phyloP scores from a whole-genome alignment of 805 yeast genomes.

The Cyberlindnera mycetangii region DNA sequence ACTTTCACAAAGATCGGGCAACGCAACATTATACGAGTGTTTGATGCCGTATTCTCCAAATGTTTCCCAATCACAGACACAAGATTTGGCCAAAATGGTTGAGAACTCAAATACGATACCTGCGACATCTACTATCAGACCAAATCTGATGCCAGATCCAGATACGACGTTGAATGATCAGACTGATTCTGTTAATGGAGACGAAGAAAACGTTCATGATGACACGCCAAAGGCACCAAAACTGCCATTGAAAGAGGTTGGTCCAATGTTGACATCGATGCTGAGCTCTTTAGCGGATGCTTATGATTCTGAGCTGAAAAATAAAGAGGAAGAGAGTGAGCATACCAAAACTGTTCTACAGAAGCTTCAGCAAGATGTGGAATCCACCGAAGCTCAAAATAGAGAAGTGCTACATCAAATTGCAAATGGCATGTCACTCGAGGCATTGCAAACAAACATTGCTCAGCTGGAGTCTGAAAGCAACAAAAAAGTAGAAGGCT shows the following conservation, averaged over 20 bases:
- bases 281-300: conserved; percentile 45
- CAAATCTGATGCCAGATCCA: not conserved
- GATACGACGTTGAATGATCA: conserved; percentile 8
- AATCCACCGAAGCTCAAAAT: conserved; percentile 32
- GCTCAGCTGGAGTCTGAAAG: conserved; percentile 20
- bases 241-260: conserved; percentile 26
- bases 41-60: conserved; percentile 29
- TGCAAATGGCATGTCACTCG: conserved; percentile 19
- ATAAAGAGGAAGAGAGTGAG: conserved; percentile 50
- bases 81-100: not conserved
- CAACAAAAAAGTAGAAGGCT: conserved; percentile 30
- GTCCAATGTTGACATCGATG: conserved; percentile 33
- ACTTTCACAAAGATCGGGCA: conserved; percentile 60
- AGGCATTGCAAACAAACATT: conserved; percentile 18
- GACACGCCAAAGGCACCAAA: conserved; percentile 17
- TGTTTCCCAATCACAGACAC: not conserved
- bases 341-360: conserved; percentile 44
- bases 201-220: not conserved
- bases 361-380: conserved; percentile 39
- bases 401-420: conserved; percentile 27
- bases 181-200: conserved; percentile 8
- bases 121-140: not conserved
- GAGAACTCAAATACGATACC: conserved; percentile 1
- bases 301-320: conserved; percentile 52
- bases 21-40: conserved; percentile 41